These are phyloP conservation scores for Phytophthora macrochlamydospora DNA, from an alignment of 352 stramenopile species.

Conservation along the genomic window DNA sequence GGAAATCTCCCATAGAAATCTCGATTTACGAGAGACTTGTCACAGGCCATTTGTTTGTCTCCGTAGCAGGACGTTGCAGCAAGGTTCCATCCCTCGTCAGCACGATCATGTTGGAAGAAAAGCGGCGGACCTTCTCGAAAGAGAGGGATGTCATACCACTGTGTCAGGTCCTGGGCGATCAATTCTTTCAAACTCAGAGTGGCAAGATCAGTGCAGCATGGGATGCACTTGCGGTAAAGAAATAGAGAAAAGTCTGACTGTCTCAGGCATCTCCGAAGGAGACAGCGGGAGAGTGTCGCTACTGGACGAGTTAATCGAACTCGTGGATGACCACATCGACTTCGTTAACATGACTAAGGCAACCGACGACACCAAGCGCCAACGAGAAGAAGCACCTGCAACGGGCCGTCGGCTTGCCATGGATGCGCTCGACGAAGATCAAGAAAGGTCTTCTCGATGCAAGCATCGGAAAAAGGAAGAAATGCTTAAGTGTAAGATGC, in stretches of 20 bases:
- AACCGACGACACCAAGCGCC: not conserved
- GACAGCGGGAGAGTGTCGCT: slow-evolving; percentile 2
- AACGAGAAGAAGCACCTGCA: slow-evolving; percentile 6
- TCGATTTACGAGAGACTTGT: not conserved
- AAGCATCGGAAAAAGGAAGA: slow-evolving; percentile 3
- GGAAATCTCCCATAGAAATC: not conserved
- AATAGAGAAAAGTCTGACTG: slow-evolving; percentile 9
- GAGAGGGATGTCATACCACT: slow-evolving; percentile 3
- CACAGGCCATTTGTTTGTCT: not conserved
- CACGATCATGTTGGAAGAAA: not conserved
- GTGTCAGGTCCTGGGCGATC: slow-evolving; percentile 1
- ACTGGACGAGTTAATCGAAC: slow-evolving; percentile 10
- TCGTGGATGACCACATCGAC: slow-evolving; percentile 9
- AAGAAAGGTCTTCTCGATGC: not conserved
- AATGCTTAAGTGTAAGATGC: slow-evolving; percentile 5
- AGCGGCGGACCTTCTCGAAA: slow-evolving; percentile 3
- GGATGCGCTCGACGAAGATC: slow-evolving; percentile 9
- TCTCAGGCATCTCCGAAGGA: not conserved
- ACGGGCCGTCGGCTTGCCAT: not conserved
- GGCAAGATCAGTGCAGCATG: slow-evolving; percentile 2
- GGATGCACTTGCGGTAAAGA: slow-evolving; percentile 4
- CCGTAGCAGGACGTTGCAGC: not conserved
- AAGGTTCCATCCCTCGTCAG: not conserved
- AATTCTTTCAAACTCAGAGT: not conserved
- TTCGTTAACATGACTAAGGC: not conserved